Base-by-base conservation (phyloP, 768 basidiomycete genomes). In the Pleurotus eryngii region DNA sequence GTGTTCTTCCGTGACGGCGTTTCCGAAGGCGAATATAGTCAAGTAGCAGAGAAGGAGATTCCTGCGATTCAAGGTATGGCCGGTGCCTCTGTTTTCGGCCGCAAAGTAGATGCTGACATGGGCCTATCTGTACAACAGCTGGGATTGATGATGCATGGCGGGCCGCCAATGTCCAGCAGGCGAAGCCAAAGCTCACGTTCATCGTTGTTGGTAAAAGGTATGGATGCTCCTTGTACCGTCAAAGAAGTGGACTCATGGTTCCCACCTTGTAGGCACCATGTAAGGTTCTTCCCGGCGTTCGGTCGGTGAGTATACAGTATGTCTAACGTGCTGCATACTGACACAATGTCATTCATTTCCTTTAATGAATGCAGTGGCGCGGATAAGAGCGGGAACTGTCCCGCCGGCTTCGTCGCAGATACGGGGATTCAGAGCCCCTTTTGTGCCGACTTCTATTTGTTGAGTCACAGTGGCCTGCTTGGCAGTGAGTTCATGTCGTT, bases 331-430 rank as follows among this genome's bases (percentile, higher is more conserved):
- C 7, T 24, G 17, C 12, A 35, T 15, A 7, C 37, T 18, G 37
- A 18, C 24, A 38, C 24, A 38, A 22, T 53, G 26, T 12, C n/a
- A 12, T 48, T 30, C 9, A 27, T n/a, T 24, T 26, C 7, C 30
- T 20, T 24, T 8, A 27, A 35, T 11, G 30, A 35, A 35, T 12
- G 49, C 58, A 0, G 63, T 5, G 80, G 86, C 7, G 81, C 74
- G 0, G 90, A 92, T 61, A 77, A 74, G 53, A 87, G 83, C 56
- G 86, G 85, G 2, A 93, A 93, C 63, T 86, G 84, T 62, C 81
- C 79, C 1, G 89, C 91, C 0, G 91, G 91, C 6, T 89, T 89
- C 0, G 87, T 93, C 12, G 80, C 91, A 20, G 91, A 93, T 63
- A 74, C 74, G 1, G 85, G 83, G 3, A 82, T 91, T 43, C 79